Percentiles rank a stretch among this genome's conserved stretches.
phyloP scores from a whole-genome alignment of 83 land plant species.

The Diphasiastrum complanatum region DNA sequence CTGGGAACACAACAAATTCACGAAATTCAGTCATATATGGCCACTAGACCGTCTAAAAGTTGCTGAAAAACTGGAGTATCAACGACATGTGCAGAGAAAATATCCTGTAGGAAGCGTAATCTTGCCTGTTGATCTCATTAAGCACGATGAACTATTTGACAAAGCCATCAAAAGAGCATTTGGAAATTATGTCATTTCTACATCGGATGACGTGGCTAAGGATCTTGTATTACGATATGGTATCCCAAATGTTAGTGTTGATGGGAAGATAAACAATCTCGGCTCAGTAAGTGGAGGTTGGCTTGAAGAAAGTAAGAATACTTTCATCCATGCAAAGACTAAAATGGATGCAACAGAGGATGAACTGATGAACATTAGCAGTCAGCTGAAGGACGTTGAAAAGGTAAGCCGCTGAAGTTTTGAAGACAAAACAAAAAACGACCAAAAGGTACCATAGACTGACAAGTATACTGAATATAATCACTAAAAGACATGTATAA shows the following conservation, averaged over 20 bases:
- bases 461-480: no score
- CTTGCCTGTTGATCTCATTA: slow-evolving; percentile 19
- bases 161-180: slow-evolving; percentile 29
- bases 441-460: no score
- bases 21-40: slow-evolving; percentile 24
- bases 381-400: neutral
- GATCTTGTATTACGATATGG: slow-evolving; percentile 14
- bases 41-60: slow-evolving; percentile 23
- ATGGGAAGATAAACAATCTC: slow-evolving; percentile 20
- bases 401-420: slow-evolving; percentile 7
- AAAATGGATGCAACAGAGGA: slow-evolving; percentile 8
- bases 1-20: slow-evolving; percentile 12
- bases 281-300: slow-evolving; percentile 29
- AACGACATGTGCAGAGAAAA: slow-evolving; percentile 2
- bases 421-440: no score
- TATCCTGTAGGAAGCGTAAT: slow-evolving; percentile 20
- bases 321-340: slow-evolving; percentile 17
- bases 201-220: slow-evolving; percentile 23
- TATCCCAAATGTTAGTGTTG: slow-evolving; percentile 24
- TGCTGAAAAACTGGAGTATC: slow-evolving; percentile 9
- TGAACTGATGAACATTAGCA: neutral
- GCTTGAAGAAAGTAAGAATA: slow-evolving; percentile 16
- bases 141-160: slow-evolving; percentile 17
- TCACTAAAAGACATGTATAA: no score
- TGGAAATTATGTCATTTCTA: slow-evolving; percentile 22